Conservation (phyloP, 805 yeast species). For the Candida jianshihensis region DNA sequence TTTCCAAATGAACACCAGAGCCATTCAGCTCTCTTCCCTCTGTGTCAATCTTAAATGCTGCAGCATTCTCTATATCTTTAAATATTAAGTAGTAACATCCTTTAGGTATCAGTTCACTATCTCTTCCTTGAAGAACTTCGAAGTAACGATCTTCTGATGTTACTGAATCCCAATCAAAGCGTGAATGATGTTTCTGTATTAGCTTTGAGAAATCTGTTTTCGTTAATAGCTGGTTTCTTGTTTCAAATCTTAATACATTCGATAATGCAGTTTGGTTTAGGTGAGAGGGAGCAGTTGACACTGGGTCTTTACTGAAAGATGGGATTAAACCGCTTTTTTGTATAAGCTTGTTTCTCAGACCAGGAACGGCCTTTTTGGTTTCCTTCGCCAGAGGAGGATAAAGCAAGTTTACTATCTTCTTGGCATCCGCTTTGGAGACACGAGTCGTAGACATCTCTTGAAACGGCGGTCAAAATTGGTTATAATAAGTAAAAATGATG, state of each 20-base stretch:
- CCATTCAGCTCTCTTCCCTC: conserved; percentile 45
- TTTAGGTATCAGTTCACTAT: conserved; percentile 34
- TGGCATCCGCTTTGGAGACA: conserved; percentile 8
- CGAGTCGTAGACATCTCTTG: not conserved
- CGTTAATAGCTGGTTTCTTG: conserved; percentile 31
- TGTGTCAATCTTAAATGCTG: conserved; percentile 45
- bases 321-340: conserved; percentile 1
- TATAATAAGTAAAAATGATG: not conserved
- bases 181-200: conserved; percentile 23
- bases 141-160: conserved; percentile 24
- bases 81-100: conserved; percentile 52
- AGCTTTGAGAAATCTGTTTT: conserved; percentile 34
- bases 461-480: not conserved
- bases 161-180: conserved; percentile 25
- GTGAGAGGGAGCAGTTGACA: too few relatives aligned
- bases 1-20: conserved; percentile 35
- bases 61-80: conserved; percentile 38
- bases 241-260: conserved; percentile 32
- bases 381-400: conserved; percentile 35
- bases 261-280: too few relatives aligned
- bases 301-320: too few relatives aligned
- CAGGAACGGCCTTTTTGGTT: not conserved
- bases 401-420: conserved; percentile 22
- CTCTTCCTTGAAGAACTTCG: conserved; percentile 42
- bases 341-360: conserved; percentile 2